These are phyloP conservation scores for Corinectria fuckeliana DNA, from an alignment of 2,329 filamentous ascomycete genomes.

Conservation along the genomic window DNA sequence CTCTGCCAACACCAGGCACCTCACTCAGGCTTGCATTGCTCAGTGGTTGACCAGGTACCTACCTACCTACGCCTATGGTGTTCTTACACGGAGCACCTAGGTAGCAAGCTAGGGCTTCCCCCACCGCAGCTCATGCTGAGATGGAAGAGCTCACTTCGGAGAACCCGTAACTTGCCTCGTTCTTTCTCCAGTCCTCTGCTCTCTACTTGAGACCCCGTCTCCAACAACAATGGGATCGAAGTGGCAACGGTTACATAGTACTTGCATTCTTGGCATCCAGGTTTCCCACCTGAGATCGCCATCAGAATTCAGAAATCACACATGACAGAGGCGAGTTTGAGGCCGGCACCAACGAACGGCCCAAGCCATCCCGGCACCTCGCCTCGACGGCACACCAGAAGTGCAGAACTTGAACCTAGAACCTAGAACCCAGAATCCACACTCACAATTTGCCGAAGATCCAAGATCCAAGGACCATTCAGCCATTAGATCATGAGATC, in stretches of 20 bases:
- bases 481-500: conserved; percentile 9
- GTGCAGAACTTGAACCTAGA: background rate
- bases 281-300: background rate
- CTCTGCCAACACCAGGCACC: background rate
- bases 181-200: background rate
- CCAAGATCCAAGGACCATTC: conserved; percentile 5
- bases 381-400: background rate
- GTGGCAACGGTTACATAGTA: background rate
- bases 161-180: background rate
- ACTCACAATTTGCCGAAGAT: too few species aligned
- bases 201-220: too few species aligned
- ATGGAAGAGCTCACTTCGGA: background rate
- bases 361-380: background rate
- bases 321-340: background rate
- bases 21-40: background rate
- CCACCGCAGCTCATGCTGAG: background rate
- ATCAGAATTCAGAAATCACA: background rate
- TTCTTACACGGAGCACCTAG: conserved; percentile 8
- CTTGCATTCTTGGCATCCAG: background rate
- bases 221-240: background rate
- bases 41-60: background rate
- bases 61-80: background rate
- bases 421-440: background rate
- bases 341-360: background rate
- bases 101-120: too few species aligned